Conservation (phyloP, 257 asterid species). For the Henckelia pumila region DNA sequence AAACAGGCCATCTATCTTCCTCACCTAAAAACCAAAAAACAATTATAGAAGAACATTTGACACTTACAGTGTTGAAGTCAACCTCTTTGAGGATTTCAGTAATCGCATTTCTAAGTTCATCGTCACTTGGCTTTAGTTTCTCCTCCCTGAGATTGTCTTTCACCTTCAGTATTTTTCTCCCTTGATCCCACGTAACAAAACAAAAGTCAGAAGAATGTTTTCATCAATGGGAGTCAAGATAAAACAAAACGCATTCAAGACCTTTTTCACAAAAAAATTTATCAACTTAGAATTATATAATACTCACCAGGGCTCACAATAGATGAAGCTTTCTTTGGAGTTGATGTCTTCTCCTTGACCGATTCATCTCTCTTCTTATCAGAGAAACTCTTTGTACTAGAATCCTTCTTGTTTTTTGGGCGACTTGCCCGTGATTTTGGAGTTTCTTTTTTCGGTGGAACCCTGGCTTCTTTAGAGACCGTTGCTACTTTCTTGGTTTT, state of each 20-base stretch:
- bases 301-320: slow-evolving; percentile 63
- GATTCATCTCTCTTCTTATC: slow-evolving; percentile 56
- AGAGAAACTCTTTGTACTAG: slow-evolving; percentile 49
- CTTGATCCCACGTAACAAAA: slow-evolving; percentile 33
- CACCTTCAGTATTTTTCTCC: slow-evolving; percentile 44
- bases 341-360: slow-evolving; percentile 47
- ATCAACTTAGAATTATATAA: background rate
- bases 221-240: background rate
- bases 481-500: slow-evolving; percentile 45
- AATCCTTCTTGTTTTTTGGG: slow-evolving; percentile 38
- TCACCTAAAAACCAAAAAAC: slow-evolving; percentile 4
- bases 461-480: slow-evolving; percentile 47
- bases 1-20: slow-evolving; percentile 19
- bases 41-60: slow-evolving; percentile 8
- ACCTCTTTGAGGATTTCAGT: slow-evolving; percentile 58
- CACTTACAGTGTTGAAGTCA: slow-evolving; percentile 66
- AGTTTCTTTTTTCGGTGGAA: slow-evolving; percentile 54
- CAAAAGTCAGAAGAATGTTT: slow-evolving; percentile 5
- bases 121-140: slow-evolving; percentile 42
- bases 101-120: slow-evolving; percentile 41
- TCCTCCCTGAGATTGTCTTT: slow-evolving; percentile 44
- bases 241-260: background rate
- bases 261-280: slow-evolving; percentile 3
- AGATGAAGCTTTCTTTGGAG: slow-evolving; percentile 51
- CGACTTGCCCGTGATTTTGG: slow-evolving; percentile 45